Percentiles rank a stretch among this genome's conserved stretches.
These are phyloP conservation scores for Micractinium sp. DNA, from an alignment of 139 green algal species.

Conservation along the genomic window DNA sequence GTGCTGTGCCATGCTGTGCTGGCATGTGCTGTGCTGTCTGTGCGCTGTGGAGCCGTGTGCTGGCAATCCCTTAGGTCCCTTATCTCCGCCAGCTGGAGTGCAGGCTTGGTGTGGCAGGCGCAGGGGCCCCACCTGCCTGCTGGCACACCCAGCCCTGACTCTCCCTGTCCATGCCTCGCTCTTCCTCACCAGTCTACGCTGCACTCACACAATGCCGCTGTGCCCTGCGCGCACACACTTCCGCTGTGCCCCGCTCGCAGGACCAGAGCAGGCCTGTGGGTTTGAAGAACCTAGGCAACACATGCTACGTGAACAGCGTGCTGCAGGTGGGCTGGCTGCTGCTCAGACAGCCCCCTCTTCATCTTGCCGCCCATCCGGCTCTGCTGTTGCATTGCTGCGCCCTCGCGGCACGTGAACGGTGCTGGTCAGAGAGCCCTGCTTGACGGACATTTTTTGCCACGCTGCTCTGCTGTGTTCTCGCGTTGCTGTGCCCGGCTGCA, in stretches of 20 bases:
- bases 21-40: too few species aligned
- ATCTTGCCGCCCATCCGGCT: background rate
- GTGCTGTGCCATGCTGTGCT: too few species aligned
- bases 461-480: too few species aligned
- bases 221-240: background rate
- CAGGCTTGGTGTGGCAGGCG: too few species aligned
- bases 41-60: too few species aligned
- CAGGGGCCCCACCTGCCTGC: too few species aligned
- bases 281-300: slow-evolving; percentile 88
- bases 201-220: too few species aligned
- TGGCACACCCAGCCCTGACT: background rate
- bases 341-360: background rate
- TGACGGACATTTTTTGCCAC: background rate
- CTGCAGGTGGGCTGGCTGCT: slow-evolving; percentile 51
- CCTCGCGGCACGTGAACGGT: background rate
- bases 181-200: background rate
- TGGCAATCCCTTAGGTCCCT: too few species aligned
- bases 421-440: too few species aligned
- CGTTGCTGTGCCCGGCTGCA: too few species aligned
- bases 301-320: slow-evolving; percentile 89
- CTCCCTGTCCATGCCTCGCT: too few species aligned
- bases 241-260: background rate
- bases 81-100: too few species aligned
- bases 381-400: background rate
- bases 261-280: slow-evolving; percentile 56